Conservation (phyloP, 2,329 filamentous ascomycete genomes). For the Fusarium redolens region DNA sequence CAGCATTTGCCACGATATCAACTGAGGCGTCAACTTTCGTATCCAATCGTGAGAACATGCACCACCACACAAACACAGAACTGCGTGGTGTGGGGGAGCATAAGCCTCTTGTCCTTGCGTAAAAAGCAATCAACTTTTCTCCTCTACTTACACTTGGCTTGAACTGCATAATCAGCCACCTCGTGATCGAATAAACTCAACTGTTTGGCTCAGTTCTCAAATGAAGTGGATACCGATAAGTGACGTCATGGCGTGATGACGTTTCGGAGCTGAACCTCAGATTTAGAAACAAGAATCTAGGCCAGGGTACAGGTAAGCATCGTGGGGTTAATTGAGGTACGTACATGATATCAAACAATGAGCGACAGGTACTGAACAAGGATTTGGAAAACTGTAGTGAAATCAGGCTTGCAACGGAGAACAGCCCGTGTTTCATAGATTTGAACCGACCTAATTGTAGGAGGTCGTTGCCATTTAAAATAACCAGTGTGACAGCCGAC, state of each 20-base stretch:
- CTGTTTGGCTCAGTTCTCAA: background rate
- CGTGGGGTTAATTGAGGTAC: background rate
- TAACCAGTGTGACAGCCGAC: no score
- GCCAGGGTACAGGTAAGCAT: background rate
- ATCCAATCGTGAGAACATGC: background rate
- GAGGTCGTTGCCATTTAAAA: background rate
- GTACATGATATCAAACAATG: background rate
- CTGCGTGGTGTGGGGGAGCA: background rate
- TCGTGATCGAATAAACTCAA: background rate
- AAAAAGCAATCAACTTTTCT: background rate
- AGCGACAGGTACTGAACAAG: conserved; percentile 12
- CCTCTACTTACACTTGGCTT: background rate
- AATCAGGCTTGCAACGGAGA: background rate
- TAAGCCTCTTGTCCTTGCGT: background rate
- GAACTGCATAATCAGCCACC: background rate
- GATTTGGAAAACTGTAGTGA: background rate
- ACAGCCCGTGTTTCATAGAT: background rate
- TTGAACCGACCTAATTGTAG: background rate
- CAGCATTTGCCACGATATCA: background rate
- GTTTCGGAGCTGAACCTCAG: background rate
- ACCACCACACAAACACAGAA: background rate
- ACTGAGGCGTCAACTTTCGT: background rate
- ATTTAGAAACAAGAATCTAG: conserved; percentile 11
- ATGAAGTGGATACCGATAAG: background rate
- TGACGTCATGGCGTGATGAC: conserved; percentile 33